These are phyloP conservation scores for Phytopythium chamaehyphon DNA, from an alignment of 352 stramenopile genomes.

Conservation along the genomic window DNA sequence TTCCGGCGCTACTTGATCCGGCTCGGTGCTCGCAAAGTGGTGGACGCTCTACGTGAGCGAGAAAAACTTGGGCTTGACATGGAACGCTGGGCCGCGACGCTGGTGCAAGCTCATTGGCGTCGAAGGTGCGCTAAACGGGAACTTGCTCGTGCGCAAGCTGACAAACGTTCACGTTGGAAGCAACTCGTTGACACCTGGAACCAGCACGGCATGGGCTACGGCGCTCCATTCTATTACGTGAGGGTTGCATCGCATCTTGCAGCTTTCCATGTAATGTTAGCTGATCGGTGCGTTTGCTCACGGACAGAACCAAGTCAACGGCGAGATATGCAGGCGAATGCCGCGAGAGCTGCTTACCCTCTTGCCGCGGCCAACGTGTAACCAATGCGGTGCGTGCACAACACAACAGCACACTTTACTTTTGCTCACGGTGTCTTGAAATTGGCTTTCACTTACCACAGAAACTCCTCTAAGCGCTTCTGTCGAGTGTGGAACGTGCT, in stretches of 20 bases:
- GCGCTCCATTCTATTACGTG: slow-evolving; percentile 92
- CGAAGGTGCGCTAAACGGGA: slow-evolving; percentile 29
- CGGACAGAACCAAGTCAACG: slow-evolving; percentile 84
- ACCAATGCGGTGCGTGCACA: slow-evolving; percentile 77
- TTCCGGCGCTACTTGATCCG: slow-evolving; percentile 44
- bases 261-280: too few species aligned
- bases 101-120: slow-evolving; percentile 72
- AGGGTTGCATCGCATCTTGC: too few species aligned
- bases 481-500: slow-evolving; percentile 87
- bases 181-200: slow-evolving; percentile 86
- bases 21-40: slow-evolving; percentile 32
- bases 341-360: slow-evolving; percentile 86
- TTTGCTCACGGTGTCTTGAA: slow-evolving; percentile 2
- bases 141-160: slow-evolving; percentile 25
- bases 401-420: neutral
- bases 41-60: slow-evolving; percentile 37
- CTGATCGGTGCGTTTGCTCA: neutral
- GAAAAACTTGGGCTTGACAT: slow-evolving; percentile 51
- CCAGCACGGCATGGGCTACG: slow-evolving; percentile 55
- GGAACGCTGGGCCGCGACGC: slow-evolving; percentile 58
- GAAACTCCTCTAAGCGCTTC: slow-evolving; percentile 40
- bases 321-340: slow-evolving; percentile 89
- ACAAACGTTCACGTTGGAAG: slow-evolving; percentile 86
- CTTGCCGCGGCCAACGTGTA: slow-evolving; percentile 65
- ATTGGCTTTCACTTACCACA: slow-evolving; percentile 11